A percentile compares a stretch with the other conserved stretches of the same genome.
Conservation (phyloP, 805 yeast genomes). For the Danielia oregonensis region DNA sequence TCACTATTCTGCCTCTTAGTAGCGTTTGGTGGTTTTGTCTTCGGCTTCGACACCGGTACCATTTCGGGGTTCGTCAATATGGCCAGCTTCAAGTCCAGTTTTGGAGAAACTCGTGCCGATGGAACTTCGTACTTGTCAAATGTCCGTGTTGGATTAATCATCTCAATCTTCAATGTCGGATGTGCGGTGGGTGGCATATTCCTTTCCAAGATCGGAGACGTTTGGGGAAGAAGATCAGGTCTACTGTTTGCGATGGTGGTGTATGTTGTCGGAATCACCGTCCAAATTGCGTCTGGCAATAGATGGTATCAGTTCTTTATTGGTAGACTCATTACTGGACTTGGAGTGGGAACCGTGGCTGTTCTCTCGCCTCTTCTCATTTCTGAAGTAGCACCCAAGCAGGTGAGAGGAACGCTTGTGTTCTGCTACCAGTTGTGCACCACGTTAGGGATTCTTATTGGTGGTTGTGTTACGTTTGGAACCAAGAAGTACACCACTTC, state of each 20-base stretch:
- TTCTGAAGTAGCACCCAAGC: slow-evolving; percentile 68
- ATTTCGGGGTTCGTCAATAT: slow-evolving; percentile 68
- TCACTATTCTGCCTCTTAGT: slow-evolving; percentile 48
- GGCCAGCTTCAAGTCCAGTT: slow-evolving; percentile 50
- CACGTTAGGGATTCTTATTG: slow-evolving; percentile 67
- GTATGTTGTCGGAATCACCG: slow-evolving; percentile 57
- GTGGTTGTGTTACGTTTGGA: slow-evolving; percentile 65
- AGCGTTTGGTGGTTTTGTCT: slow-evolving; percentile 75
- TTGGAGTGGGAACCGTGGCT: slow-evolving; percentile 70
- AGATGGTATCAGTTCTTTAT: slow-evolving; percentile 58
- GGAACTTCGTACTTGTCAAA: slow-evolving; percentile 44
- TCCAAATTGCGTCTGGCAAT: slow-evolving; percentile 53
- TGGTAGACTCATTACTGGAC: slow-evolving; percentile 64
- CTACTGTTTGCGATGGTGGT: slow-evolving; percentile 50
- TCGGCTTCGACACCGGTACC: slow-evolving; percentile 79
- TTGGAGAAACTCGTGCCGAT: slow-evolving; percentile 42
- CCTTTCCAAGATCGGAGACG: slow-evolving; percentile 55
- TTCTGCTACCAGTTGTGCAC: slow-evolving; percentile 67
- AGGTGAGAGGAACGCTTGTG: slow-evolving; percentile 67
- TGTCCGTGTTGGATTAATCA: slow-evolving; percentile 49
- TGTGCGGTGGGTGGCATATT: slow-evolving; percentile 71
- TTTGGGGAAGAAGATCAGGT: slow-evolving; percentile 57
- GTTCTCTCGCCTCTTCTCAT: slow-evolving; percentile 65
- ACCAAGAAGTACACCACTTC: slow-evolving; percentile 51
- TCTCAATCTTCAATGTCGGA: slow-evolving; percentile 60